Evolutionary conservation across 352 stramenopile genomes (phyloP).

Genomic region (Pythium sp.): DNA sequence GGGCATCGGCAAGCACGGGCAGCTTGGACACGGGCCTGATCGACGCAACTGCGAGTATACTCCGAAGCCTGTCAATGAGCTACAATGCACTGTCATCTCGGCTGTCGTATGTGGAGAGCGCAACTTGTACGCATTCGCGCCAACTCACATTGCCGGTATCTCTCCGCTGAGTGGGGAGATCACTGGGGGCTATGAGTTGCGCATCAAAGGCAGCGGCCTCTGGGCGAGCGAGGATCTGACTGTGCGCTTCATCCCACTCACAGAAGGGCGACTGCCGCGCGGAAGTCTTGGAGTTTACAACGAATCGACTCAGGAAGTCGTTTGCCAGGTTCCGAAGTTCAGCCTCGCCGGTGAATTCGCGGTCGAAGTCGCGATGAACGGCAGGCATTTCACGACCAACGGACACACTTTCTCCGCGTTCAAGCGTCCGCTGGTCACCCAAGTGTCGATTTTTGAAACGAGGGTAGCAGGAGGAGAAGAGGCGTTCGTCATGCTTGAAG

Average conservation of each 20-base stretch:
- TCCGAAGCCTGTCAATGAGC: constrained; percentile 33
- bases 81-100: constrained; percentile 35
- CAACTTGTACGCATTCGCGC: constrained; percentile 65
- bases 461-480: constrained; percentile 31
- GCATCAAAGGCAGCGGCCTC: constrained; percentile 67
- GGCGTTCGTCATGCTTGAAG: constrained; percentile 33
- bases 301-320: constrained; percentile 36
- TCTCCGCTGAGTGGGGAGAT: constrained; percentile 52
- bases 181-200: constrained; percentile 52
- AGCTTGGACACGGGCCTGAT: constrained; percentile 37
- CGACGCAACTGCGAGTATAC: constrained; percentile 24
- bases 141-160: constrained; percentile 42
- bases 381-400: constrained; percentile 73
- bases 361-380: constrained; percentile 78
- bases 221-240: constrained; percentile 77
- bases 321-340: constrained; percentile 70
- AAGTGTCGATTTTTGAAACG: constrained; percentile 43
- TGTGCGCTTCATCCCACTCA: constrained; percentile 68
- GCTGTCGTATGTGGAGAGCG: constrained; percentile 46
- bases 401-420: constrained; percentile 56
- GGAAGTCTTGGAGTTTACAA: constrained; percentile 47
- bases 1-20: constrained; percentile 48
- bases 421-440: constrained; percentile 33
- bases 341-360: constrained; percentile 52
- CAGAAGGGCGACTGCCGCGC: constrained; percentile 46